Conservation (phyloP, 352 stramenopile species). For the Globisporangium radiosum region DNA sequence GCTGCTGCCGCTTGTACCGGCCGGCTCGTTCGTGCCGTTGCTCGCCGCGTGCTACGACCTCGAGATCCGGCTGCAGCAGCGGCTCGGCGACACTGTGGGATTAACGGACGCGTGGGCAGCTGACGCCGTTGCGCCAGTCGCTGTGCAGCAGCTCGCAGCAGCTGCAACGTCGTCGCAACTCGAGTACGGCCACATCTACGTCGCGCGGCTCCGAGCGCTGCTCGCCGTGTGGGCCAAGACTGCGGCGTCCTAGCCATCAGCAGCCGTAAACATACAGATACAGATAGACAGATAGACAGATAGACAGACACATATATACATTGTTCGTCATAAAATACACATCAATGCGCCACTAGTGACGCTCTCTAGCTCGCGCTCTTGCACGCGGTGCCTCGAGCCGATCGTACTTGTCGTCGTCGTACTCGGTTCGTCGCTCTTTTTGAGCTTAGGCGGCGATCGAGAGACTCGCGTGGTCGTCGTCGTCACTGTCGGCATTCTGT, state of each 20-base stretch:
- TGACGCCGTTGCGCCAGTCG: not conserved
- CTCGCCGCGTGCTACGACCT: constrained; percentile 35
- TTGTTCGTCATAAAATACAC: constrained; percentile 12
- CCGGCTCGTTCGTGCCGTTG: constrained; percentile 23
- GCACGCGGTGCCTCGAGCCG: too few relatives aligned
- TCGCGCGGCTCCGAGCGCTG: constrained; percentile 8
- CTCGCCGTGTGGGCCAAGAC: constrained; percentile 3
- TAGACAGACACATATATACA: constrained; percentile 2
- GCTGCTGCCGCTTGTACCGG: constrained; percentile 9
- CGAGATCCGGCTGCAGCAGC: constrained; percentile 20
- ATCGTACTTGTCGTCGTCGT: too few relatives aligned
- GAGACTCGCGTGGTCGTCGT: too few relatives aligned
- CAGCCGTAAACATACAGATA: not conserved
- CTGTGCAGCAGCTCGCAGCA: not conserved
- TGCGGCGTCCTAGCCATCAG: too few relatives aligned
- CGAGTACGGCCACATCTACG: constrained; percentile 15
- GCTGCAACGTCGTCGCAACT: not conserved
- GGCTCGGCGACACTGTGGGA: not conserved
- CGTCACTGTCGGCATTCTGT: too few relatives aligned
- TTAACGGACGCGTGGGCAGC: not conserved
- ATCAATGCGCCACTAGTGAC: not conserved
- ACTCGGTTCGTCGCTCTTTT: too few relatives aligned
- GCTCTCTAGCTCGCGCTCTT: too few relatives aligned
- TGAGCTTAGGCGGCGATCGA: too few relatives aligned
- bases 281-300: constrained; percentile 2